Percentiles rank a stretch among this genome's conserved stretches.
Conservation (phyloP, 352 stramenopile genomes). For the Achlya hypogyna region DNA sequence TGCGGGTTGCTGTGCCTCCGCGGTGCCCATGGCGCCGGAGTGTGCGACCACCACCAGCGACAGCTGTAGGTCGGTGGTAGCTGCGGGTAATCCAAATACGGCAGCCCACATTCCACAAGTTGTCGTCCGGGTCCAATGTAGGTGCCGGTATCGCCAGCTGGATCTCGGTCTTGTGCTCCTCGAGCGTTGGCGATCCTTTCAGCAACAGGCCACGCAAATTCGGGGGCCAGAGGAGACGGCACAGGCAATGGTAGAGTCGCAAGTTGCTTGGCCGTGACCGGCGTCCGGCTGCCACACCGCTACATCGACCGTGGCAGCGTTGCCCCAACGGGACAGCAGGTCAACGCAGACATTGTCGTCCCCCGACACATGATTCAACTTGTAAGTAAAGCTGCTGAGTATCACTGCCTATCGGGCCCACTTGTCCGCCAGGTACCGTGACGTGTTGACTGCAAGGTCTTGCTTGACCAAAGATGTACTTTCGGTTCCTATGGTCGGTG, state of each 20-base stretch:
- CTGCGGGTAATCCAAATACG: background rate
- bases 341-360: slow-evolving; percentile 29
- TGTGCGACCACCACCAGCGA: no score
- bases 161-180: background rate
- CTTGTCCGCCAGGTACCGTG: slow-evolving; percentile 25
- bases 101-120: background rate
- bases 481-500: slow-evolving; percentile 25
- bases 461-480: slow-evolving; percentile 24
- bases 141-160: background rate
- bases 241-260: background rate
- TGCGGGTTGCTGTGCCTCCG: no score
- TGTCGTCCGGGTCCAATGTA: background rate
- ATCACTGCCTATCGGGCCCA: slow-evolving; percentile 22
- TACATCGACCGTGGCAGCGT: background rate
- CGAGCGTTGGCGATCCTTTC: slow-evolving; percentile 6
- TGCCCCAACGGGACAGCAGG: slow-evolving; percentile 24
- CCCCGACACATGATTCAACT: slow-evolving; percentile 23
- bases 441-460: slow-evolving; percentile 12
- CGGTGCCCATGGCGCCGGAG: no score
- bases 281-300: background rate
- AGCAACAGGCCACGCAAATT: background rate
- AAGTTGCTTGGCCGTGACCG: background rate
- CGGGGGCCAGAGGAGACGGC: background rate
- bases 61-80: no score
- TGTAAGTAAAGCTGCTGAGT: slow-evolving; percentile 22